These are phyloP conservation scores for Ogataea neopini DNA, from an alignment of 805 yeast species.

Conservation along the genomic window DNA sequence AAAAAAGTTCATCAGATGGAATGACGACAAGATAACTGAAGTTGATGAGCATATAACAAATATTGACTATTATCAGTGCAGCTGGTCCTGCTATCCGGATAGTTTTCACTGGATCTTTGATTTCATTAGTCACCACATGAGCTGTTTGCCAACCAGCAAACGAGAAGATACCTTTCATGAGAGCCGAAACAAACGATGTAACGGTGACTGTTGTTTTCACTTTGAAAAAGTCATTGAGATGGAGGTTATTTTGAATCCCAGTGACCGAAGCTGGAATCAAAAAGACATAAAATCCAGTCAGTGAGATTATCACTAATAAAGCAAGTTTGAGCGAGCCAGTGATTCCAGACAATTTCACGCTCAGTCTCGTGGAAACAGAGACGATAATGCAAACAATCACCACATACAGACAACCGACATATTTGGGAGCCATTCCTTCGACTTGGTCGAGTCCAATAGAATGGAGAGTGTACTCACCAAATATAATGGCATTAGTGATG, in stretches of 20 bases:
- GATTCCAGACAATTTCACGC: constrained; percentile 60
- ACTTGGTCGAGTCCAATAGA: constrained; percentile 44
- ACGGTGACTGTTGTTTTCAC: constrained; percentile 36
- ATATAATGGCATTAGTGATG: constrained; percentile 51
- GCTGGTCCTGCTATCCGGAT: constrained; percentile 55
- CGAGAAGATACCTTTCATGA: constrained; percentile 53
- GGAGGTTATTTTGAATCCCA: constrained; percentile 45
- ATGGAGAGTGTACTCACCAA: constrained; percentile 53
- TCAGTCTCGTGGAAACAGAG: constrained; percentile 59
- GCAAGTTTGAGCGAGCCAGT: constrained; percentile 62
- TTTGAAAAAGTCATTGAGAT: constrained; percentile 31
- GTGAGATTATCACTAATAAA: constrained; percentile 52
- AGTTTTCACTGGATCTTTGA: constrained; percentile 52
- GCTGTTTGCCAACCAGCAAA: constrained; percentile 57
- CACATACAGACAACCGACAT: constrained; percentile 44
- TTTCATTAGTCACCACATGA: constrained; percentile 55
- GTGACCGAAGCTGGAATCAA: constrained; percentile 46
- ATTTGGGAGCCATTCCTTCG: constrained; percentile 40
- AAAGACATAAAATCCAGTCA: constrained; percentile 61
- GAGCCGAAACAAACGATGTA: constrained; percentile 48
- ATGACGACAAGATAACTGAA: constrained; percentile 52
- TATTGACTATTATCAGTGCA: constrained; percentile 42
- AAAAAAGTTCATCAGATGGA: constrained; percentile 46
- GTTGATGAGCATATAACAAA: constrained; percentile 50
- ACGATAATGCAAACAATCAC: constrained; percentile 45